Base-by-base conservation (phyloP, 257 asterid genomes). In the Gentiana straminea region DNA sequence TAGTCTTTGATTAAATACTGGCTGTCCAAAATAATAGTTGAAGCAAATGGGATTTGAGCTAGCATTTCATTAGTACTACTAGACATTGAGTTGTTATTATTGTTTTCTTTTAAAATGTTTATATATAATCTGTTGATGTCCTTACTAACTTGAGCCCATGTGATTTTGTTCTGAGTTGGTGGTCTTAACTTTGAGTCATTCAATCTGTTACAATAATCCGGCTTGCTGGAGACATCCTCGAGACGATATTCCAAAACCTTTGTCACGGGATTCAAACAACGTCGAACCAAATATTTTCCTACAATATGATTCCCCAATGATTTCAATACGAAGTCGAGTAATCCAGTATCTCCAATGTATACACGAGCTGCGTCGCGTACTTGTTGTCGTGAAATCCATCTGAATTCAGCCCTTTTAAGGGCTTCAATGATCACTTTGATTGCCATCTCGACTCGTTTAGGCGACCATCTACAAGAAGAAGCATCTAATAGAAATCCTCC, bases 391-490 rank as follows among this genome's bases (percentile, higher is more conserved):
- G 99, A 88, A 41, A 88, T 79, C 99, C 99, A 92, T 47, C 82
- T 78, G 5, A 57, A 77, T 60, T 92, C 84, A 3, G 94, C 85
- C 34, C 77, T 70, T 64, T 92, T 88, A 4, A 88, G 73, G 51
- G 97, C 86, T 59, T 92, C 95, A 12, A 92, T 82, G n/a, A 92
- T 87, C 52, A 83, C 99, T 57, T 77, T 83, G 15, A 89, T 85
- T 13, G 99, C 97, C 94, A 85, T 88, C 45, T 88, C 95, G 2
- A 92, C 90, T 1, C 99, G 88, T 65, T 86, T 88, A 2, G 94
- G 86, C 0, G 99, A 92, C 99, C 99, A 92, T 49, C 99, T 70
- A 67, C 99, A 92, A 1, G 95, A 79, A 1, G 95, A 80, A 5
- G 84, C 63, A 50, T 89, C 96, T 8, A 82, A 82, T 73, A 92